Evolutionary conservation across 495 filamentous ascomycete genomes (phyloP), one percentile per base, ranked within the genome.

Genomic region (Penicillium fimorum): DNA sequence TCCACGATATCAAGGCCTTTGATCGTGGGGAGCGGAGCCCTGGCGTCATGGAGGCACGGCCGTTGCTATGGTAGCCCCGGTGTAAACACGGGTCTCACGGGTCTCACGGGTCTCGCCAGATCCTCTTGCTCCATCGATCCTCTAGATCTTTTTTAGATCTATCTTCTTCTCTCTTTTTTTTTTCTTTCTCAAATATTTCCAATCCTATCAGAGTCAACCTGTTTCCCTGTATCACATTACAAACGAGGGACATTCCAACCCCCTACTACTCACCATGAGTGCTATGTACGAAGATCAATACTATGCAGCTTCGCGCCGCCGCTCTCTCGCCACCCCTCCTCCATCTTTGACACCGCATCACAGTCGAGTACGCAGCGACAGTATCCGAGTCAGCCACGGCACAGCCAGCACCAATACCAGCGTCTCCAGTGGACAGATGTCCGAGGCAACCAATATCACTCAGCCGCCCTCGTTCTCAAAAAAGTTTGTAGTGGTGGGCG

Each of bases 401-500:
- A 93, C 89, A 35, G 87, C 89, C 66, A 94, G 87, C 80, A 92
- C 90, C 46, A 87, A 84, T 76, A 84, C 79, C 58, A 83, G 79
- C 70, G 69, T 81, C 55, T 87, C 84, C 9, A 85, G 87, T 35
- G 76, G 85, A 62, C 69, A 66, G 48, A 84, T 89, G 68, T 93
- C 90, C 6, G 82, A 87, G 49, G 86, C 83, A 17, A 96, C 92
- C 32, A 86, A 89, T 72, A 84, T 94, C 71, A 97, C 92, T 8
- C 92, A 83, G 63, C 89, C 89, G 4, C 92, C 92, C 1, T 85
- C 89, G 47, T 98, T 91, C 73, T 96, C 92, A 56, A 98, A 98
- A 79, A 98, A 98, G 79, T 91, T 98, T 62, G 94, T 98, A 20
- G 94, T 98, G 18, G 94, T 98, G 22, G 94, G 94, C 50, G 94